Percentiles rank a stretch among this genome's conserved stretches.
Evolutionary conservation across 495 filamentous ascomycete species (phyloP).

Genomic region (Penicillium samsonianum): DNA sequence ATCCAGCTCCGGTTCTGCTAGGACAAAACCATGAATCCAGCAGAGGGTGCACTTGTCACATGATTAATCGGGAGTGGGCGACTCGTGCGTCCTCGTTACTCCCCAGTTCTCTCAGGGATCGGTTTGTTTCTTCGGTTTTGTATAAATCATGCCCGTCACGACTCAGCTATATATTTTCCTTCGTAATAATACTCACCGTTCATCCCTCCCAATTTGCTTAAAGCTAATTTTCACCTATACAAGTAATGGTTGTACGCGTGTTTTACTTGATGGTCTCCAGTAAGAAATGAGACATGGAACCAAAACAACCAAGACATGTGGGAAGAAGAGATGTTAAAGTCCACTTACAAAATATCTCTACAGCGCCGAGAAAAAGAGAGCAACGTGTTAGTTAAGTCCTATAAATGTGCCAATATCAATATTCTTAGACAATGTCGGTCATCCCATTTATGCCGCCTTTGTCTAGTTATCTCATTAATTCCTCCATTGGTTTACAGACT

Average conservation of each 20-base stretch:
- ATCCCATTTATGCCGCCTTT: no score
- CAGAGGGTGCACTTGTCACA: neutral
- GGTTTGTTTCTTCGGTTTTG: neutral
- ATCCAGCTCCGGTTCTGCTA: neutral
- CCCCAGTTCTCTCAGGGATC: neutral
- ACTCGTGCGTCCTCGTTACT: neutral
- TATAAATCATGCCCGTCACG: slow-evolving; percentile 10
- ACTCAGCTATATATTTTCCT: neutral
- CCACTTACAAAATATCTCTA: no score
- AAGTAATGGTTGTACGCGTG: neutral
- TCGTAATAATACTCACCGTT: neutral
- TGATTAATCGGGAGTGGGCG: neutral
- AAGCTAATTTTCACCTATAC: neutral
- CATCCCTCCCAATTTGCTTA: neutral
- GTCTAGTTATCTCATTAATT: no score
- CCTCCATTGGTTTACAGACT: no score
- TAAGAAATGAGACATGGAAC: no score
- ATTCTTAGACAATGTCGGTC: no score
- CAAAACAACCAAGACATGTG: neutral
- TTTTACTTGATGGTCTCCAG: no score
- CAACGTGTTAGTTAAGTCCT: no score
- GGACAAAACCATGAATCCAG: neutral
- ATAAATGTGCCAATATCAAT: no score
- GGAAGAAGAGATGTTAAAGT: no score
- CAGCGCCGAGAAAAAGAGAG: no score